Conservation (phyloP, 139 green algal genomes). For the Ostreobium quekettii region DNA sequence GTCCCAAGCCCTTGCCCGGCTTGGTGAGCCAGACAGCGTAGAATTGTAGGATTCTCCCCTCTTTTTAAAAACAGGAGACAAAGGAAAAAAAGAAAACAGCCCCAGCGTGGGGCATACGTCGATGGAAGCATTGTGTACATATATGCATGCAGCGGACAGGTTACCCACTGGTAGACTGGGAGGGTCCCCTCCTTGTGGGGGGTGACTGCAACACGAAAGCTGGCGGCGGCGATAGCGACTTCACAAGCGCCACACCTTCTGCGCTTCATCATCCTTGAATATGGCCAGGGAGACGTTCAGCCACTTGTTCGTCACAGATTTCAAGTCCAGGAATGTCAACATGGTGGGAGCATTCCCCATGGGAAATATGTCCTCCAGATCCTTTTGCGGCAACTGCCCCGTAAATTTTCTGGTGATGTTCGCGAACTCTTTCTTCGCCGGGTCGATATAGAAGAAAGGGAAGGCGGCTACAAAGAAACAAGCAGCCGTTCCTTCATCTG, state of each 20-base stretch:
- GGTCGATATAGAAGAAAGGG: conserved; percentile 98
- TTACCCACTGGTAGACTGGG: no score
- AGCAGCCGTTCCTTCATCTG: no score
- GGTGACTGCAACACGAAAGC: not conserved
- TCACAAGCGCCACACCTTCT: conserved; percentile 36
- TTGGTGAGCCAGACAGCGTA: no score
- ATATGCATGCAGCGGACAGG: not conserved
- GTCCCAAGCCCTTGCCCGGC: not conserved
- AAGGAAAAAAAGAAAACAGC: not conserved
- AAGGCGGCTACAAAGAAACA: conserved; percentile 67
- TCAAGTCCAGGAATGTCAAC: conserved; percentile 66
- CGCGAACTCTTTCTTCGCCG: conserved; percentile 27
- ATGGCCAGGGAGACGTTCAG: conserved; percentile 82
- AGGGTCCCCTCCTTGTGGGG: no score
- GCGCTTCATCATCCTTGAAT: conserved; percentile 77
- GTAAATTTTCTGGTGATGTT: conserved; percentile 33
- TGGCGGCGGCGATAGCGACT: not conserved
- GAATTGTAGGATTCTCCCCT: no score
- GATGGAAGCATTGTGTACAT: not conserved
- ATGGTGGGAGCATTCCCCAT: conserved; percentile 85
- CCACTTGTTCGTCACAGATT: conserved; percentile 67
- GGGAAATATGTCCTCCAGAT: conserved; percentile 66
- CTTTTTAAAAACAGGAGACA: no score
- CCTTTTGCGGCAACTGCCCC: conserved; percentile 32
- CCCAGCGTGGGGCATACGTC: not conserved